These are phyloP conservation scores for Scenedesmus sp. DNA, from an alignment of 163 green algal species.

Conservation along the genomic window DNA sequence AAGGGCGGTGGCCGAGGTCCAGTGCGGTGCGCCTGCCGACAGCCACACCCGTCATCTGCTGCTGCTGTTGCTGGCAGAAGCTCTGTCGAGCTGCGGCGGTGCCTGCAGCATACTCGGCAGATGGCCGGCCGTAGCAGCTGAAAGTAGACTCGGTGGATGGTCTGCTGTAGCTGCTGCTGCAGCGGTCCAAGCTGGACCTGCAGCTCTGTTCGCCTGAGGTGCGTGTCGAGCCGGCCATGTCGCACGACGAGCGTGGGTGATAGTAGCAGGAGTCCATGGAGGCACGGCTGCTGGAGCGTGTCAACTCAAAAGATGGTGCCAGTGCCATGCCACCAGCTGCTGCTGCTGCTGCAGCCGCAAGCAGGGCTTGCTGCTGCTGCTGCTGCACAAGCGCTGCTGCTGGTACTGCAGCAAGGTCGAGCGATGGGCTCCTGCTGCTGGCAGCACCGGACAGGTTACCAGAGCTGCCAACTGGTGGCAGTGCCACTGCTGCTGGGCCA, in stretches of 20 bases:
- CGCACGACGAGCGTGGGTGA: not conserved
- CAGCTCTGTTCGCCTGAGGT: not conserved
- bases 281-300: not conserved
- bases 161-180: not conserved
- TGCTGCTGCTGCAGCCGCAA: constrained; percentile 17
- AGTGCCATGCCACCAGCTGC: not conserved
- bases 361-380: not conserved
- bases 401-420: constrained; percentile 2
- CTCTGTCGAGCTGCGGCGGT: not conserved
- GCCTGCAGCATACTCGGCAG: not conserved
- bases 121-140: not conserved
- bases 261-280: not conserved
- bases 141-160: not conserved
- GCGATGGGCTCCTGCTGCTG: not conserved
- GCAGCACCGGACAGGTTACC: not conserved
- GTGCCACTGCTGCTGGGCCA: not conserved
- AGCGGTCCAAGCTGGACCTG: constrained; percentile 14
- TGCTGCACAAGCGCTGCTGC: not conserved
- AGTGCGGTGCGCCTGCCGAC: not conserved
- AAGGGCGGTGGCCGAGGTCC: not conserved
- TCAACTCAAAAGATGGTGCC: not conserved
- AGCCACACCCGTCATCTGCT: not conserved
- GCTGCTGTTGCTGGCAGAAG: not conserved
- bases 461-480: not conserved
- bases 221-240: not conserved